These are phyloP conservation scores for Fusarium stilboides DNA, from an alignment of 2,329 filamentous ascomycete genomes.

Conservation along the genomic window DNA sequence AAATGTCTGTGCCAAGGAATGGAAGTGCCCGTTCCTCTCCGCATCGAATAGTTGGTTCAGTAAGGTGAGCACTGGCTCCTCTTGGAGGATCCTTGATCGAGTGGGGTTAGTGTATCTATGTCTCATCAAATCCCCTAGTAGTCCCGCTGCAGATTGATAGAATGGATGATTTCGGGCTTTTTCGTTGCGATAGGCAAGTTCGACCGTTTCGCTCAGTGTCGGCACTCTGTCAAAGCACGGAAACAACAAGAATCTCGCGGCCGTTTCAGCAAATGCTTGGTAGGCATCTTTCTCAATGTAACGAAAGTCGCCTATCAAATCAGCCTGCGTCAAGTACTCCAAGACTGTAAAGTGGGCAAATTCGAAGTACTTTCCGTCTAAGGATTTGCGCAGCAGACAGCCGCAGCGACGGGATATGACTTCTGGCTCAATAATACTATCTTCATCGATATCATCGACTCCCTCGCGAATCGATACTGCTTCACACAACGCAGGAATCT, in stretches of 20 bases:
- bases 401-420: slow-evolving; percentile 13
- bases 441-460: background rate
- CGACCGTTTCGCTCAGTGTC: background rate
- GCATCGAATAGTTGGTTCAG: background rate
- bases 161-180: background rate
- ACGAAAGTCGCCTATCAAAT: background rate
- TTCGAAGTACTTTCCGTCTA: slow-evolving; percentile 16
- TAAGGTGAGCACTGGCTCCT: background rate
- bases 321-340: slow-evolving; percentile 15
- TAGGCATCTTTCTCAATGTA: background rate
- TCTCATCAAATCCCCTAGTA: background rate
- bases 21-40: background rate
- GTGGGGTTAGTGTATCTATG: background rate
- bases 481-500: slow-evolving; percentile 13
- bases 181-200: background rate
- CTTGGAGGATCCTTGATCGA: background rate
- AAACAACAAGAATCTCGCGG: background rate
- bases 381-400: slow-evolving; percentile 13
- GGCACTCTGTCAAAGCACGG: background rate
- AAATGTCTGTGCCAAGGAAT: background rate
- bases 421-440: slow-evolving; percentile 7
- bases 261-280: background rate
- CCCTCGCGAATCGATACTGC: slow-evolving; percentile 17
- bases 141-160: background rate
- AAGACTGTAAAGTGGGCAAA: slow-evolving; percentile 29